Base-by-base conservation (phyloP, 2,329 filamentous ascomycete genomes). In the Gaeumannomyces sp. region DNA sequence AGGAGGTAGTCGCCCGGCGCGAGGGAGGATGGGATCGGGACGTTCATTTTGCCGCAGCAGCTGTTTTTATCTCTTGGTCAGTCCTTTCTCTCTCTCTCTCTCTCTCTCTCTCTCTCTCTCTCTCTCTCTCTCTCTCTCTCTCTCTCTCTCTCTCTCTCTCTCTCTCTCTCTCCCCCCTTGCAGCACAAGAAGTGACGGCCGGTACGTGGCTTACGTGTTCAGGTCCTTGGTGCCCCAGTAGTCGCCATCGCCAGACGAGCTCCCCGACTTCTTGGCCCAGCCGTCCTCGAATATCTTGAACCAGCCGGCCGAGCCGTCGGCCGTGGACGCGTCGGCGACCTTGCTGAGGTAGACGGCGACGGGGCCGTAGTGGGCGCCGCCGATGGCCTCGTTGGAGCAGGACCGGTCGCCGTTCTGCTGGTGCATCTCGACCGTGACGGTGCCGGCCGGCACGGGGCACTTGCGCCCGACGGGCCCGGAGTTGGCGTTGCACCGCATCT, bases 381-480 rank as follows among this genome's bases (percentile, higher is more conserved):
- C 80, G 65, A 83, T 80, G 19, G 79, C 80, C 67, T 80, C 75
- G 65, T 75, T 77, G 33, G 67, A 67, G 69, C 79, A 82, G 56
- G 70, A 72, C 27, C 80, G 75, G 69, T 75, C 73, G 65, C 69
- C 69, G 31, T 73, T 73, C 65, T 77, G 68, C 79, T 79, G 78
- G 73, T 85, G 82, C 79, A 85, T 84, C 71, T 84, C 82, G 4
- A 83, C 75, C 0, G 81, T 83, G 22, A 83, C 76, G 1, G 74
- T 79, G 10, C 81, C 80, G 10, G 79, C 79, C 27, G 72, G 71
- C n/a, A 81, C 79, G 22, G 72, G 68, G 67, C 80, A 82, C 67
- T 79, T 79, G 61, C 50, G 50, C 4, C 73, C 72, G 1, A 73
- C 65, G 5, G 76, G 72, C 25, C 72, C 72, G 7, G 66, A 69